These are phyloP conservation scores for Sanghuangporus baumii DNA, from an alignment of 1,284 basidiomycete species.

Conservation along the genomic window DNA sequence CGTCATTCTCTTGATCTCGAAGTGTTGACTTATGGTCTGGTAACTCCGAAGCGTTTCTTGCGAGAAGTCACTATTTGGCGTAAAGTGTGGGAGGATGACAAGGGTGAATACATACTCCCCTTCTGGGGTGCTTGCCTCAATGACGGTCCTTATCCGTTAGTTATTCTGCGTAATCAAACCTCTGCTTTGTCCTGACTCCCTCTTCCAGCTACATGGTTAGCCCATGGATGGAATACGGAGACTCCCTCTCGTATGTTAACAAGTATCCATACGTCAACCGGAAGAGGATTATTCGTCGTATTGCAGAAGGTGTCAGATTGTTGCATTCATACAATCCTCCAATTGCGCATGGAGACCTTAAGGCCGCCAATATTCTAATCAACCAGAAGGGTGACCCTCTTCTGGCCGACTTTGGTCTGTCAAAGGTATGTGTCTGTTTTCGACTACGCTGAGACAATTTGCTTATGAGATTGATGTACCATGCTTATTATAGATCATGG, in stretches of 20 bases:
- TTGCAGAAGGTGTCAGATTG: constrained; percentile 41
- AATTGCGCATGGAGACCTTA: constrained; percentile 50
- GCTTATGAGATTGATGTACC: background rate
- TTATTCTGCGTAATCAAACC: background rate
- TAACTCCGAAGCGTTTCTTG: constrained; percentile 37
- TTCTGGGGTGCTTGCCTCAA: constrained; percentile 49
- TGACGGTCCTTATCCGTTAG: constrained; percentile 49
- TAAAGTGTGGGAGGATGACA: constrained; percentile 45
- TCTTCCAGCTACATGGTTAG: constrained; percentile 44
- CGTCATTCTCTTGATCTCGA: background rate
- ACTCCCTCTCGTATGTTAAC: constrained; percentile 41
- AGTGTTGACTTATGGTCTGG: background rate
- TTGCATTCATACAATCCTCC: constrained; percentile 44
- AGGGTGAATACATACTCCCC: constrained; percentile 45
- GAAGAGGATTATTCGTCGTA: constrained; percentile 35
- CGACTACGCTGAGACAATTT: background rate
- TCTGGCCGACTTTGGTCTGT: constrained; percentile 53
- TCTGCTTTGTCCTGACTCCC: background rate
- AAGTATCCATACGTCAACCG: constrained; percentile 35
- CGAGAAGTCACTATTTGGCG: constrained; percentile 52
- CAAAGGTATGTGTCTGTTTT: constrained; percentile 10
- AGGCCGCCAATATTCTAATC: constrained; percentile 48
- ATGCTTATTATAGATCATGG: constrained; percentile 37
- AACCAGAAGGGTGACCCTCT: constrained; percentile 40
- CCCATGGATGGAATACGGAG: constrained; percentile 52